Base-by-base conservation (phyloP, 1,284 basidiomycete genomes). In the Thelephora terrestris region DNA sequence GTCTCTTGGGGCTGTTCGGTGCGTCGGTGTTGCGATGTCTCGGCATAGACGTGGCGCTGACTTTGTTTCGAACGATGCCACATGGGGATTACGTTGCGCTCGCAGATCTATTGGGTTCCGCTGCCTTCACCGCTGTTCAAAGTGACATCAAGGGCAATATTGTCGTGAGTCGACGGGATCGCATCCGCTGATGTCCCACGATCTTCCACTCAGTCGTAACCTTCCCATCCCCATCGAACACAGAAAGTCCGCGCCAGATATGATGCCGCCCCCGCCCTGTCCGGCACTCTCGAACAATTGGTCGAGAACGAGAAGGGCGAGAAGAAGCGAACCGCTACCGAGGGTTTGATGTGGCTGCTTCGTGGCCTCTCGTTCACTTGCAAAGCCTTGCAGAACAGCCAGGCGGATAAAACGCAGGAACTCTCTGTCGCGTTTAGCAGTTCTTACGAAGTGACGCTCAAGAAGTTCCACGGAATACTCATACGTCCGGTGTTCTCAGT, bases 111-210 rank as follows among this genome's bases (percentile, higher is more conserved):
- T 82, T 99, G 45, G 87, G 89, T 53, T 91, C 88, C 56, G 69
- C 87, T 4, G 91, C 94, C 0, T 98, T 99, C 64, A 58, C 71
- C 2, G 74, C 87, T 21, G 95, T 99, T 6, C 84, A 93, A 67
- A 78, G 67, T 56, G 96, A 99, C 69, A 65, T 99, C 58, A 88
- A 79, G 51, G 91, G 92, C 23, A 99, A 99, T 70, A 96, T 99
- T 65, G 71, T 74, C 48, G 92, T 94, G 58, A 61, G 83, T 58
- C 10, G 23, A 34, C 42, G 17, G 25, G 17, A n/a, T 45, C 47
- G 37, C 39, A 50, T 46, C 29, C 47, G 20, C 23, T 46, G 43
- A 48, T 40, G 29, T 46, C 23, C 23, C 23, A 21, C 23, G 29
- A 10, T 40, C 24, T n/a, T 45, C 18, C 18, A 27, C 45, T 36